Evolutionary conservation across 2,329 filamentous ascomycete genomes (phyloP), one percentile per base, ranked within the genome.

Genomic region (Ophiostoma himal-ulmi): DNA sequence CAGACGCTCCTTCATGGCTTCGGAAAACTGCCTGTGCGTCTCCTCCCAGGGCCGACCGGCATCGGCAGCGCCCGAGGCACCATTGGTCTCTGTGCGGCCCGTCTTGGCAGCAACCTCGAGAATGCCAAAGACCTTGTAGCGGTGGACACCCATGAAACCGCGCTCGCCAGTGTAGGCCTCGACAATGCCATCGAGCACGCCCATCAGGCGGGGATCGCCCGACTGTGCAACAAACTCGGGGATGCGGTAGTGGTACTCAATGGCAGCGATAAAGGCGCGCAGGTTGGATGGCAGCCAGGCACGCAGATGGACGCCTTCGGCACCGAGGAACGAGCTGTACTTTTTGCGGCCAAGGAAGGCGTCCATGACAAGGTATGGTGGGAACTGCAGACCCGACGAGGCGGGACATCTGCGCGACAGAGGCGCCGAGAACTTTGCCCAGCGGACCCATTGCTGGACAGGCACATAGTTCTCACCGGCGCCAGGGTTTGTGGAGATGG

Each of bases 71-170:
- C 83, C 84, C 1, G 83, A 84, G 17, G 80, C 78, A 1, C 84
- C 84, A 68, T 86, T 86, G 0, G 84, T 85, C 71, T 82, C 84
- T 0, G 83, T 83, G 4, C 84, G 79, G 2, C 84, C 84, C 0
- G 82, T 84, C 75, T 86, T 86, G 57, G 80, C 82, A 0, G 84
- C 84, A 17, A 85, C 81, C 71, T 86, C 84, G 0, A 86, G 80
- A 37, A 86, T 83, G 0, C 84, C 84, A 72, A 85, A 86, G 5
- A 86, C 84, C 74, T 86, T 86, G 75, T 86, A 85, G n/a, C 84
- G 77, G 73, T 86, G 84, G 0, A 81, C 82, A 5, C 84, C 84
- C 84, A 86, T 85, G 74, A 86, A 86, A 0, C 84, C 84, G 26
- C 84, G 79, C 73, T 86, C 84, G 0, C 84, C 84, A 0, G 83